These are phyloP conservation scores for Cryphonectria radicalis DNA, from an alignment of 2,329 filamentous ascomycete genomes.

Conservation along the genomic window DNA sequence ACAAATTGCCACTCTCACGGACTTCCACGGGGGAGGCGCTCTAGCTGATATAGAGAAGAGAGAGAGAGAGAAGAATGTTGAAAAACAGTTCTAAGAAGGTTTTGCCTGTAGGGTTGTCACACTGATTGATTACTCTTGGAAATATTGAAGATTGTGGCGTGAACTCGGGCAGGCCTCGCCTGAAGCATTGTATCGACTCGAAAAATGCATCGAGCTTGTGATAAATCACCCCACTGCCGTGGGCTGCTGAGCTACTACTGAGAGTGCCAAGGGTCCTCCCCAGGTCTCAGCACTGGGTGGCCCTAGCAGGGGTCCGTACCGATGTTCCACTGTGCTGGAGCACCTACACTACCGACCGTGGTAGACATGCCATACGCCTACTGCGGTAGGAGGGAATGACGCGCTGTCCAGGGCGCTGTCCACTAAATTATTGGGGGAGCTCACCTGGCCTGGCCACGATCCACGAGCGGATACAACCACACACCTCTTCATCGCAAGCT, in stretches of 20 bases:
- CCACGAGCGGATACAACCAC: not conserved
- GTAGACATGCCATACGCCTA: not conserved
- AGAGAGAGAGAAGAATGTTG: not conserved
- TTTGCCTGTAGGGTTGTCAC: not conserved
- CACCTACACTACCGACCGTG: not conserved
- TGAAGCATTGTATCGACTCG: not conserved
- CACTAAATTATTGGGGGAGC: not conserved
- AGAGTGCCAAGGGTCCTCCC: not conserved
- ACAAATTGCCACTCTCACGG: conserved; percentile 16
- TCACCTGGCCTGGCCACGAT: conserved; percentile 11
- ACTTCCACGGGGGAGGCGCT: not conserved
- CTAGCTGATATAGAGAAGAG: not conserved
- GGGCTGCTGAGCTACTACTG: no score
- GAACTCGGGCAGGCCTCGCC: not conserved
- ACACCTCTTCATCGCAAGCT: not conserved
- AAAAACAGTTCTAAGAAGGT: not conserved
- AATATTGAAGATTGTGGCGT: not conserved
- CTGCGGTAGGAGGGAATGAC: conserved; percentile 2
- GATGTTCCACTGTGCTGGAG: not conserved
- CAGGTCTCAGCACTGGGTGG: not conserved
- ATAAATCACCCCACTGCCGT: not conserved
- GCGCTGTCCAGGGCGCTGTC: not conserved
- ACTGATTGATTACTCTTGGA: not conserved
- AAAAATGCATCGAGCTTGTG: not conserved
- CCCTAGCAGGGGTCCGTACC: conserved; percentile 1